Percentiles rank a stretch among this genome's conserved stretches.
Evolutionary conservation across 306 rosid species (phyloP).

Genomic region (Dalbergia oliveri): DNA sequence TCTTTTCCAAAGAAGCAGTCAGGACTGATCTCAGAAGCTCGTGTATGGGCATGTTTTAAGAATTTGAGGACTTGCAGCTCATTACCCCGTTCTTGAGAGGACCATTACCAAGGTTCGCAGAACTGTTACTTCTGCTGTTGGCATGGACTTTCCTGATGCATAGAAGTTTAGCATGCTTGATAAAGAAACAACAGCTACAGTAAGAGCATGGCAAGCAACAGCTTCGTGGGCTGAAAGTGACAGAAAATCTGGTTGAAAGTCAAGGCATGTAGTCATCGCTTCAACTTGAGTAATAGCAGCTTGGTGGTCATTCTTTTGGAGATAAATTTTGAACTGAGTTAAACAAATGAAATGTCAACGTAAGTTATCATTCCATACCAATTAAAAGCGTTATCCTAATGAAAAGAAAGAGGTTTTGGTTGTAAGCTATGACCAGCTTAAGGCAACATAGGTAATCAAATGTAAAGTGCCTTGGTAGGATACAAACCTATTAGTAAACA

Average conservation of each 20-base stretch:
- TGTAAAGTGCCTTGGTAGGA: not conserved
- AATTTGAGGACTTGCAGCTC: slow-evolving; percentile 72
- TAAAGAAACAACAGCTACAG: slow-evolving; percentile 83
- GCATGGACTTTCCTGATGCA: slow-evolving; percentile 76
- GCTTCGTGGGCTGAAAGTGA: slow-evolving; percentile 98
- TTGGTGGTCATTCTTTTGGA: slow-evolving; percentile 76
- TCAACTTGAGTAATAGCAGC: slow-evolving; percentile 80
- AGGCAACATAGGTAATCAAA: not conserved
- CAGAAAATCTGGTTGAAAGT: slow-evolving; percentile 85
- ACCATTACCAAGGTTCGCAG: slow-evolving; percentile 86
- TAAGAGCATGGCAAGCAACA: slow-evolving; percentile 84
- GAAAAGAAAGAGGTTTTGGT: slow-evolving; percentile 36
- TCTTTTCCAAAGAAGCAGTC: slow-evolving; percentile 85
- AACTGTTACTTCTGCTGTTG: slow-evolving; percentile 78
- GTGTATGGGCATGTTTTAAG: slow-evolving; percentile 62
- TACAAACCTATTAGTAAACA: slow-evolving; percentile 2
- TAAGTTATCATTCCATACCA: slow-evolving; percentile 30
- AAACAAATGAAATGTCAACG: slow-evolving; percentile 42
- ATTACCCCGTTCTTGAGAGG: slow-evolving; percentile 72
- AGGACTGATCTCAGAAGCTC: slow-evolving; percentile 74
- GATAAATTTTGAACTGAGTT: slow-evolving; percentile 86
- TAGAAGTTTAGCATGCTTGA: slow-evolving; percentile 74
- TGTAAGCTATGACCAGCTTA: slow-evolving; percentile 30
- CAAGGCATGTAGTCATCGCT: slow-evolving; percentile 85
- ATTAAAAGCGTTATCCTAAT: slow-evolving; percentile 18